phyloP scores from a whole-genome alignment of 2,329 filamentous ascomycete genomes.

The Pyricularia sp. region DNA sequence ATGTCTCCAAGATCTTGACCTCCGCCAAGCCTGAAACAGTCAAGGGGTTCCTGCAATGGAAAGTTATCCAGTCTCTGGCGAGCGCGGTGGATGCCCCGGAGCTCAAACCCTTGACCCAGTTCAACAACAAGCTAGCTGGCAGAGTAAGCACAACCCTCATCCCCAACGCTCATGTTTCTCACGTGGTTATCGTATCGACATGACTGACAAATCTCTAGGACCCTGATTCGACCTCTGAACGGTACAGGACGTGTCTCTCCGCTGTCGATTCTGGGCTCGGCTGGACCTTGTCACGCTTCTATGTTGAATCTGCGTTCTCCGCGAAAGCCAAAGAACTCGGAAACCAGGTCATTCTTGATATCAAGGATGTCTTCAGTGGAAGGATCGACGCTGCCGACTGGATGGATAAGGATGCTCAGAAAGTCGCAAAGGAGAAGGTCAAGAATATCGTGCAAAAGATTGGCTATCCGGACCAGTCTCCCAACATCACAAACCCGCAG shows the following conservation, averaged over 20 bases:
- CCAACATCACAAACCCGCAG: slow-evolving; percentile 49
- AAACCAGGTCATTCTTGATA: slow-evolving; percentile 60
- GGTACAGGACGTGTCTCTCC: slow-evolving; percentile 56
- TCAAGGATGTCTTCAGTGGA: slow-evolving; percentile 55
- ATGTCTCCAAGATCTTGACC: slow-evolving; percentile 44
- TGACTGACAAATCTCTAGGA: slow-evolving; percentile 25
- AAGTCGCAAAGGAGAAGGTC: slow-evolving; percentile 54
- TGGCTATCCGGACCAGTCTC: slow-evolving; percentile 50
- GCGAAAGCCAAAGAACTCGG: slow-evolving; percentile 57
- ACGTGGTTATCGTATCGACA: neutral
- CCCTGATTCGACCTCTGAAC: slow-evolving; percentile 50
- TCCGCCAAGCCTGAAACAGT: slow-evolving; percentile 44
- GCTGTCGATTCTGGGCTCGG: slow-evolving; percentile 47
- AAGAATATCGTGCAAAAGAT: slow-evolving; percentile 60
- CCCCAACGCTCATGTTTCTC: neutral
- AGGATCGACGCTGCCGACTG: slow-evolving; percentile 50
- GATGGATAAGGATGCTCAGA: slow-evolving; percentile 54
- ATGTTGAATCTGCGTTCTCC: slow-evolving; percentile 58
- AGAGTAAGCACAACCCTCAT: slow-evolving; percentile 25
- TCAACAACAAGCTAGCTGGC: slow-evolving; percentile 51
- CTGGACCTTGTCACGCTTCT: slow-evolving; percentile 65
- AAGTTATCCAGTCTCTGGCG: slow-evolving; percentile 44
- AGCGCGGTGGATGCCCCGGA: slow-evolving; percentile 47
- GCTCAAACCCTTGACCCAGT: slow-evolving; percentile 48
- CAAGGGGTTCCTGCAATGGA: slow-evolving; percentile 56